Base-by-base conservation (phyloP, 2,329 filamentous ascomycete species). In the Ilyonectria mors-panacis region DNA sequence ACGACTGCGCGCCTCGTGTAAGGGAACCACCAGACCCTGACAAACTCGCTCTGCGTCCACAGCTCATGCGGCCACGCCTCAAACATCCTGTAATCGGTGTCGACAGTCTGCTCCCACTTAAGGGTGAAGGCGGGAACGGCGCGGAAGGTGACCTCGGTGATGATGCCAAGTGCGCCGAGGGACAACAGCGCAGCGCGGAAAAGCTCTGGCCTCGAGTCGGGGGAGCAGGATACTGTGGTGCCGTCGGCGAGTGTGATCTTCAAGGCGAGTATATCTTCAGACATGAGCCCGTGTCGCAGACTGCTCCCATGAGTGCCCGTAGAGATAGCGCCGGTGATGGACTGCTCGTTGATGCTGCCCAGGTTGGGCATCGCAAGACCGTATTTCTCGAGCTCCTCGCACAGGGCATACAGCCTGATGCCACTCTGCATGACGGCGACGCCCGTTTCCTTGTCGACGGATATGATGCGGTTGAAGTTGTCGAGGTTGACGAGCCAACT, bases 11-110 rank as follows among this genome's bases (percentile, higher is more conserved):
- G 89, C 63, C 94, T 89, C 78, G 93, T 94, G 82, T 98, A 97
- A 0, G 96, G 96, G 78, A 97, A 91, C 96, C 96, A 99, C 95
- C 96, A 99, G 30, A 98, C 94, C 30, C 96, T 89, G 28, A 97
- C 94, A 77, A 95, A 99, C 80, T 98, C 94, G 68, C 91, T 89
- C 68, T 90, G 88, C 1, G 89, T 93, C 95, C 96, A 98, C 15
- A 98, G 85, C 37, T 87, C 87, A 7, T 83, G 85, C 19, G 91
- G 81, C 94, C 96, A 98, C 7, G 88, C 85, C 12, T 86, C 83
- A 54, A 97, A 85, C 69, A 97, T 87, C 51, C 88, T 86, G 50
- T 84, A 78, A 68, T 98, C 91, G 1, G 90, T 82, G 68, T 93
- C 89, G 66, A 98, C 87, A 8, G 90, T 90, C 83, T 98, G 96